Base-by-base conservation (phyloP, 768 basidiomycete genomes). In the Calvatia gigantea region DNA sequence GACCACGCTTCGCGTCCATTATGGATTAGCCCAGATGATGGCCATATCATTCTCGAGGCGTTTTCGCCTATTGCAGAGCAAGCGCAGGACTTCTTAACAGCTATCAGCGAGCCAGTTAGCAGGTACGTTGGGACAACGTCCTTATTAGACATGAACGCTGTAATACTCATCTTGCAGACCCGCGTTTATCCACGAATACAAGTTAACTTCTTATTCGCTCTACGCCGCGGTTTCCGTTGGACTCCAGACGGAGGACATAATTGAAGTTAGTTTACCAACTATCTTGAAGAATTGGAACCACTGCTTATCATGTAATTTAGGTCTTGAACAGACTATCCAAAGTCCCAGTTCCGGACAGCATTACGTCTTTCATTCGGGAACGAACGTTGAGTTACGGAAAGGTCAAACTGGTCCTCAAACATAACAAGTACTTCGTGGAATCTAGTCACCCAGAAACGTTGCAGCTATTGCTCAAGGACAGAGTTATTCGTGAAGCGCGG, bases 201-300 rank as follows among this genome's bases (percentile, higher is more conserved):
- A 96, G 74, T 84, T 99, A 67, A 98, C 96, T 55, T 89, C 94
- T 42, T 97, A 98, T 71, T 98, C 96, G 15, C 78, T 99, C 14
- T 98, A 99, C 70, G 97, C 97, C 58, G 97, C 97, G 47, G 96
- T 99, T 59, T 98, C 96, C 12, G 97, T 99, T 58, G 97, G 97
- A 27, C 76, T 99, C 27, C 93, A 98, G 69, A 98, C 97, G 7
- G 89, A 96, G 63, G 95, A 98, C 69, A 98, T 98, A 63, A 97
- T 98, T 70, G 94, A 95, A 78, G 96, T 98, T 62, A 67, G 85
- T 80, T 57, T 67, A 71, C 52, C 62, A 59, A 62, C 61, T 65
- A 61, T 59, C 58, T 57, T 56, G 39, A 56, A 55, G 51, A 28
- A 43, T 52, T n/a, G n/a, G 49, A 35, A 54, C 48, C 50, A 53